Evolutionary conservation across 164 flowering plant species (phyloP).

Genomic region (Berberis thunbergii): DNA sequence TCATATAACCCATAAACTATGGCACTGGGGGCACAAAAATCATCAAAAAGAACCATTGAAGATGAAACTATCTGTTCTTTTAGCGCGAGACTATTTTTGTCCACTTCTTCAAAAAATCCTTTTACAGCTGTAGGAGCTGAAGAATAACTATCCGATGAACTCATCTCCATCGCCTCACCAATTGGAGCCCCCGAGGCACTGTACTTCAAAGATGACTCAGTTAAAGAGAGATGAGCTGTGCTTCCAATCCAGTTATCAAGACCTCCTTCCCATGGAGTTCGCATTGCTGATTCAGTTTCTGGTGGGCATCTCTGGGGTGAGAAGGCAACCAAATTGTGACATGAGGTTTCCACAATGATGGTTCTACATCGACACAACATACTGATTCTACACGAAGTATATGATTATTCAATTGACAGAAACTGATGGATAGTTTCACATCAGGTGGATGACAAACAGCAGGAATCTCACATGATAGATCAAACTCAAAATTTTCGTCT

Average conservation of each 20-base stretch:
- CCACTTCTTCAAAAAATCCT: conserved; percentile 8
- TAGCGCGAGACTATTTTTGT: conserved; percentile 5
- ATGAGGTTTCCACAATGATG: conserved; percentile 46
- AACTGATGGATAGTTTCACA: conserved; percentile 24
- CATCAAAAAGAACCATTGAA: conserved; percentile 71
- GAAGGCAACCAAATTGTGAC: conserved; percentile 47
- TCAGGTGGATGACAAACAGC: conserved; percentile 29
- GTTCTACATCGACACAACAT: conserved; percentile 33
- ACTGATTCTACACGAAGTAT: conserved; percentile 64
- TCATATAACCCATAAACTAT: conserved; percentile 65
- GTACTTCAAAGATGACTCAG: conserved; percentile 9
- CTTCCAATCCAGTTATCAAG: conserved; percentile 27
- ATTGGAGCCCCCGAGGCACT: conserved; percentile 1
- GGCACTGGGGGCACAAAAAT: conserved; percentile 49
- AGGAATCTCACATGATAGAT: conserved; percentile 45
- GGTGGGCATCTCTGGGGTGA: conserved; percentile 17
- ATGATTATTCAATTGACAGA: conserved; percentile 29
- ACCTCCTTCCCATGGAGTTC: conserved; percentile 42
- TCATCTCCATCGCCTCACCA: conserved; percentile 8
- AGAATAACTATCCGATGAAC: conserved; percentile 9
- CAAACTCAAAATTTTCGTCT: conserved; percentile 27
- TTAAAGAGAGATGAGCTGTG: conserved; percentile 10
- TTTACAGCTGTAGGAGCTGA: not conserved
- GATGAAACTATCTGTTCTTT: conserved; percentile 50
- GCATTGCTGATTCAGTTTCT: conserved; percentile 17